Base-by-base conservation (phyloP, 805 yeast genomes). In the Cyberlindnera galapagoensis region DNA sequence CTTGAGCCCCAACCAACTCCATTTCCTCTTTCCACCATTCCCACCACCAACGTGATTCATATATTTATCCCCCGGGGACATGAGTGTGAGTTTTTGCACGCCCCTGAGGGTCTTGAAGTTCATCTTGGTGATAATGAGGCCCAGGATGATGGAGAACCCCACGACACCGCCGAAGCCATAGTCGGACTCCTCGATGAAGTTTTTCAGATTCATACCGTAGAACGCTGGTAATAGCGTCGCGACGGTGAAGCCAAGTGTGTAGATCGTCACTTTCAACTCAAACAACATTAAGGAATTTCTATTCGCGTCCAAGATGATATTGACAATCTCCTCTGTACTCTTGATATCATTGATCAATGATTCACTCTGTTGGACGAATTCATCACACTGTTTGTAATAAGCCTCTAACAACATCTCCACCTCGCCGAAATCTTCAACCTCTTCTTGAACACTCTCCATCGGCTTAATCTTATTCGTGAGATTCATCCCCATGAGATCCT, bases 281-380 rank as follows among this genome's bases (percentile, higher is more conserved):
- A 81, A 76, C 35, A 88, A 67, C 94, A 88, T 85, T 40, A 88
- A 62, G 4, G 94, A 75, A 58, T 88, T 88, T 61, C 97, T 74
- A 50, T 86, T 86, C 3, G 96, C 85, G 56, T 88, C 97, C 34
- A 88, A 58, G 39, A 88, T 87, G 47, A 88, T 87, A 51, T 87
- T 87, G 38, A 85, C 88, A 51, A 88, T 84, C 49, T 88, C 97
- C 52, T 87, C 96, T 0, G 97, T 88, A 11, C 92, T 83, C 50
- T 76, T 77, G 46, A 88, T 85, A 51, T 88, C 94, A 45, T 77
- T 78, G 14, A 83, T 73, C 35, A 87, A 61, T 4, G 90, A 79
- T 26, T 84, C 94, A 0, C 94, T 79, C 46, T 83, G 90, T 56
- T 88, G 97, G 6, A 87, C 96, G 44, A 82, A 77, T 60, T 88